Base-by-base conservation (phyloP, 2,329 filamentous ascomycete species). In the Scedosporium dehoogii region DNA sequence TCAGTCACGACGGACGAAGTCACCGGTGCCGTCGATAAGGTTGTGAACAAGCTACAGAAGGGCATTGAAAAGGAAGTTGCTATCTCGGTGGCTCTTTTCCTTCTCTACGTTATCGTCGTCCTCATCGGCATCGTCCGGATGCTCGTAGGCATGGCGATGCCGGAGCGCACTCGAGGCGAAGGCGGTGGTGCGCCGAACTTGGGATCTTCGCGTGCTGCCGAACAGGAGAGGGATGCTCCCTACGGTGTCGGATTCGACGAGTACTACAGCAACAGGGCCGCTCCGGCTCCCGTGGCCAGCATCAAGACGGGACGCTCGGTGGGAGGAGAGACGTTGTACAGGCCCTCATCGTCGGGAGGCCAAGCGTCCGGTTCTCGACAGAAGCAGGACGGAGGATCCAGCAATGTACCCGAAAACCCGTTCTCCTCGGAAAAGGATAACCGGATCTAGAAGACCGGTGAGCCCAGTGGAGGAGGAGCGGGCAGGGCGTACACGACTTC, bases 1-100 rank as follows among this genome's bases (percentile, higher is more conserved):
- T 84, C 82, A 66, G 83, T 86, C 63, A 87, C 92, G 6, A 86
- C 86, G 46, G 90, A 97, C 75, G 89, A 92, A 70, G 89, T 97
- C 68, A 90, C 87, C 16, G 85, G 82, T 64, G 90, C 91, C 23
- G 84, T 97, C 51, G 72, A 82, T 63, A 82, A 85, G 66, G 87
- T 97, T 63, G 83, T 87, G 29, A 75, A 81, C 64, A 85, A 85
- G 71, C 78, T 97, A 23, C 78, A 84, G 69, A 81, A 82, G 62
- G 85, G 81, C 66, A 85, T 99, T 65, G 79, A 85, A 58, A 85
- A 86, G 64, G 91, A 97, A 74, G 87, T 89, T 1, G 83, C 96
- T 66, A 92, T 97, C 67, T 90, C 92, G 2, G 80, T 83, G 0
- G 84, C 81, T 59, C 77, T 99, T 4, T 75, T 97, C 12, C 76